Conservation (phyloP, 1,284 basidiomycete genomes). For the Garcileccinum viscosum region DNA sequence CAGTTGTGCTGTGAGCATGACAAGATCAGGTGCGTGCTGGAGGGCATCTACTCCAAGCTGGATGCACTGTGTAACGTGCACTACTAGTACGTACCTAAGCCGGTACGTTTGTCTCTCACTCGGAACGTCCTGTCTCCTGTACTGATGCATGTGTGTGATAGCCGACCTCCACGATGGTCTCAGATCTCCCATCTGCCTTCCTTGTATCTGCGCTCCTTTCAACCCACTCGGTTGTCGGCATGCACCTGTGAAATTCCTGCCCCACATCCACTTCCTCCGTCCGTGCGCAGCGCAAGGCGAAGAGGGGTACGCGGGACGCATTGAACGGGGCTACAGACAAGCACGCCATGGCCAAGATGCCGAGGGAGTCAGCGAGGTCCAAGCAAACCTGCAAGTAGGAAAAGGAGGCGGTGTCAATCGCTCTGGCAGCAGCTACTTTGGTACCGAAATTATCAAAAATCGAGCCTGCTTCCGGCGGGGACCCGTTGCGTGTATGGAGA, state of each 20-base stretch:
- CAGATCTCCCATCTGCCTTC: conserved; percentile 84
- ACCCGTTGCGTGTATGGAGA: conserved; percentile 73
- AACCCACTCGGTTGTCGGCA: conserved; percentile 73
- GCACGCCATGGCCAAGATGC: conserved; percentile 45
- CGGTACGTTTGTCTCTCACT: conserved; percentile 54
- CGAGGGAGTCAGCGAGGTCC: conserved; percentile 34
- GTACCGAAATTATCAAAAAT: conserved; percentile 76
- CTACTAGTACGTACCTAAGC: conserved; percentile 95
- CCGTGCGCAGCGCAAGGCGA: conserved; percentile 74
- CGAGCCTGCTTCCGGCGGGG: conserved; percentile 65
- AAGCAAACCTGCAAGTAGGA: conserved; percentile 65
- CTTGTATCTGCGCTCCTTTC: conserved; percentile 93
- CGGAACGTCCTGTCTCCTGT: not conserved
- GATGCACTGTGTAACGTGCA: conserved; percentile 96
- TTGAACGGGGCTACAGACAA: conserved; percentile 74
- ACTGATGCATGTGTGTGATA: conserved; percentile 38
- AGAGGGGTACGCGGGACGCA: conserved; percentile 73
- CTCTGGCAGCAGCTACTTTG: conserved; percentile 74
- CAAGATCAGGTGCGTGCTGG: conserved; percentile 85
- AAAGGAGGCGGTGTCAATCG: no score
- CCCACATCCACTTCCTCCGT: conserved; percentile 59
- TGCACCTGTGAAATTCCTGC: conserved; percentile 94
- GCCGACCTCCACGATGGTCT: conserved; percentile 88
- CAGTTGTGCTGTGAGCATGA: conserved; percentile 90
- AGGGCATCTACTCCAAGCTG: conserved; percentile 86